phyloP scores from a whole-genome alignment of 805 yeast genomes.

The Saccharomycopsis lassenensis region DNA sequence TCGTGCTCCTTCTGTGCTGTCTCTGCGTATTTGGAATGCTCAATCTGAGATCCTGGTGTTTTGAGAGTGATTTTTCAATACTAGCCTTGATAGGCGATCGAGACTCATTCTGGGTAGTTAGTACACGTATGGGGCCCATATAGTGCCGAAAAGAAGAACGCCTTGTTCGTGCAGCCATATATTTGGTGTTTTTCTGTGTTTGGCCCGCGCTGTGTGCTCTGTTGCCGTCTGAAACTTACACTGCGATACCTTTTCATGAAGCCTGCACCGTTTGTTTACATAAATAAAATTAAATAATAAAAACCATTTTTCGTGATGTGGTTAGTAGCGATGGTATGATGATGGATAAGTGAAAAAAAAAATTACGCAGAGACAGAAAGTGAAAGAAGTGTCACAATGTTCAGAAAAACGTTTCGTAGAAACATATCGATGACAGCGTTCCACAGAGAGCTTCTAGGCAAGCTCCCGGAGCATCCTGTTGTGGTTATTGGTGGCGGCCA shows the following conservation, averaged over 20 bases:
- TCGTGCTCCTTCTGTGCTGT: background rate
- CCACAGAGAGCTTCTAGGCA: constrained; percentile 23
- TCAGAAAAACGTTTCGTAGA: constrained; percentile 14
- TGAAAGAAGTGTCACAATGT: background rate
- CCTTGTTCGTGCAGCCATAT: too few species aligned
- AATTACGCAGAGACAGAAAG: background rate
- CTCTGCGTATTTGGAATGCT: constrained; percentile 1
- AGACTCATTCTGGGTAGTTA: background rate
- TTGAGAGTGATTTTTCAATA: constrained; percentile 4
- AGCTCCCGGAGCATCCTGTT: constrained; percentile 42
- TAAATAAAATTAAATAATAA: background rate
- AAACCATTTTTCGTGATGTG: background rate
- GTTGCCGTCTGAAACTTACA: too few species aligned
- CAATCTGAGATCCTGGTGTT: too few species aligned
- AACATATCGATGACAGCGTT: constrained; percentile 27
- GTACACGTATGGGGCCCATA: background rate
- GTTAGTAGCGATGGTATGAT: background rate
- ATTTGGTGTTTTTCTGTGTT: too few species aligned
- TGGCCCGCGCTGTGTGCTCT: too few species aligned
- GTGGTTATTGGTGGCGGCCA: constrained; percentile 96
- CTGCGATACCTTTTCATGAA: background rate
- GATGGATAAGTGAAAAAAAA: background rate
- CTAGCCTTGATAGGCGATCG: constrained; percentile 6
- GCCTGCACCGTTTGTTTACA: background rate
- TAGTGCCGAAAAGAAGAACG: too few species aligned